Percentiles rank a stretch among this genome's conserved stretches.
Evolutionary conservation across 345 rosid genomes (phyloP).

Genomic region (Arabidopsis thaliana): TAIR10.1 NC_003071.7:9657001-9657500

Average conservation of each 20-base stretch:
- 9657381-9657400: constrained; percentile 46
- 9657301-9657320: background rate
- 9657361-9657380: constrained; percentile 23
- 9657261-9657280: constrained; percentile 12
- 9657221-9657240: background rate
- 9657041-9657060: no score
- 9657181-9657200: constrained; percentile 15
- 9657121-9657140: no score
- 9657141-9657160: no score
- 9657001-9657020: no score
- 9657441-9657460: constrained; percentile 38
- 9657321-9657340: constrained; percentile 2
- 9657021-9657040: no score
- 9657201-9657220: background rate
- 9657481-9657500: background rate
- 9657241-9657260: background rate
- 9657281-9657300: background rate
- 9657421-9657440: constrained; percentile 40
- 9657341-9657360: background rate
- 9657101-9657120: no score
- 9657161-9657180: background rate
- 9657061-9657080: no score
- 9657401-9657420: constrained; percentile 45
- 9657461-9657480: constrained; percentile 20
- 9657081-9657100: no score